Evolutionary conservation across 352 stramenopile species (phyloP).

Genomic region (Phytophthora hibernalis): DNA sequence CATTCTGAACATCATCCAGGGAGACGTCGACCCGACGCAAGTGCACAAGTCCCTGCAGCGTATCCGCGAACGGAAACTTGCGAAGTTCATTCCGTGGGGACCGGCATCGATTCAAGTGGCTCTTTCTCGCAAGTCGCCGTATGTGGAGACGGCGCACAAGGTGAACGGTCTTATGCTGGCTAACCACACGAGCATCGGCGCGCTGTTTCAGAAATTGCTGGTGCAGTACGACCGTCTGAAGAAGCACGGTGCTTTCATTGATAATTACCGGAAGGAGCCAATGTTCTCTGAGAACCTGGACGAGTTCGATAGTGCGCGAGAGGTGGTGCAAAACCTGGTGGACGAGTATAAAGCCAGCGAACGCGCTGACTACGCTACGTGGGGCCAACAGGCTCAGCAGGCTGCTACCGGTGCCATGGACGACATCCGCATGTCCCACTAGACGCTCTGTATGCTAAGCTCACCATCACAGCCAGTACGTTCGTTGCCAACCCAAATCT

Average conservation of each 20-base stretch:
- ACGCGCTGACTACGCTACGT: slow-evolving; percentile 79
- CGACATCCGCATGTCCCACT: slow-evolving; percentile 60
- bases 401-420: slow-evolving; percentile 32
- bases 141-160: slow-evolving; percentile 97
- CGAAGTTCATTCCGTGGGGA: slow-evolving; percentile 99
- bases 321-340: slow-evolving; percentile 85
- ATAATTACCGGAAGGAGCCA: slow-evolving; percentile 98
- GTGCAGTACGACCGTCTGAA: slow-evolving; percentile 98
- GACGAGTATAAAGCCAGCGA: slow-evolving; percentile 90
- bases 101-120: slow-evolving; percentile 99
- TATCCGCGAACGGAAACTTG: slow-evolving; percentile 97
- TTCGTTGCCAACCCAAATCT: slow-evolving; percentile 8
- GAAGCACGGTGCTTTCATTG: slow-evolving; percentile 98
- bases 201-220: slow-evolving; percentile 90
- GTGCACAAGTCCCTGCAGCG: slow-evolving; percentile 99
- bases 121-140: slow-evolving; percentile 97
- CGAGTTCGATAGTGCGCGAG: slow-evolving; percentile 87
- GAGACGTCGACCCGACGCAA: slow-evolving; percentile 97
- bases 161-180: slow-evolving; percentile 98
- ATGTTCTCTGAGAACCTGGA: slow-evolving; percentile 95
- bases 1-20: slow-evolving; percentile 99
- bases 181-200: slow-evolving; percentile 98
- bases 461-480: background rate
- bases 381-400: slow-evolving; percentile 48
- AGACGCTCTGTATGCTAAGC: slow-evolving; percentile 3